Conservation (phyloP, 2,329 filamentous ascomycete genomes). For the Ilyonectria mors-panacis region DNA sequence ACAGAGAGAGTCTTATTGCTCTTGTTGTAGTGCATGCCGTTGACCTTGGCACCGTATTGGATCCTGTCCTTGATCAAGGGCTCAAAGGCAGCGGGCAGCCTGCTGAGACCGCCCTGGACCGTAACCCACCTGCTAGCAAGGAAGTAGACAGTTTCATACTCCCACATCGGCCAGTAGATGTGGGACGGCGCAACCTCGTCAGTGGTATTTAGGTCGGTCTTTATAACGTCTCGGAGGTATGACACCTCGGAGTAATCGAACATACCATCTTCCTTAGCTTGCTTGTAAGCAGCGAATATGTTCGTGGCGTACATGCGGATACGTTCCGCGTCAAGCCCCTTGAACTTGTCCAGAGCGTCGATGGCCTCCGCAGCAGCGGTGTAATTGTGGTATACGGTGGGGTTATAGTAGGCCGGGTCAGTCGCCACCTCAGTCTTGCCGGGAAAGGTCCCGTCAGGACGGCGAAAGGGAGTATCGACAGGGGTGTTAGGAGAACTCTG, state of each 20-base stretch:
- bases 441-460: conserved; percentile 48
- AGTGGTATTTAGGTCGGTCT: conserved; percentile 54
- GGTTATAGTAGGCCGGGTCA: conserved; percentile 36
- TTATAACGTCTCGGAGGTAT: conserved; percentile 52
- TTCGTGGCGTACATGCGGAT: conserved; percentile 46
- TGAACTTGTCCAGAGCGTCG: conserved; percentile 46
- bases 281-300: conserved; percentile 51
- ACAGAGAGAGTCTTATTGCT: conserved; percentile 38
- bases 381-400: conserved; percentile 40
- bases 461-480: conserved; percentile 41
- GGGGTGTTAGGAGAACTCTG: conserved; percentile 61
- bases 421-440: conserved; percentile 43
- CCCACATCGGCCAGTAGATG: conserved; percentile 49
- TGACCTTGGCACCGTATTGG: conserved; percentile 41
- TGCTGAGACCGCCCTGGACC: conserved; percentile 53
- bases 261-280: conserved; percentile 46
- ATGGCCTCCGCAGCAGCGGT: conserved; percentile 44
- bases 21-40: conserved; percentile 42
- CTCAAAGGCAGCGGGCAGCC: conserved; percentile 53
- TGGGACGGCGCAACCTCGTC: conserved; percentile 51
- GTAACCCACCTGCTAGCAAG: conserved; percentile 45
- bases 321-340: conserved; percentile 39
- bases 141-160: conserved; percentile 49
- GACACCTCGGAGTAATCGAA: conserved; percentile 51
- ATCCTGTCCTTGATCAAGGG: conserved; percentile 49